These are phyloP conservation scores for Amaranthus cruentus DNA, from an alignment of 148 eudicot species.

Conservation along the genomic window DNA sequence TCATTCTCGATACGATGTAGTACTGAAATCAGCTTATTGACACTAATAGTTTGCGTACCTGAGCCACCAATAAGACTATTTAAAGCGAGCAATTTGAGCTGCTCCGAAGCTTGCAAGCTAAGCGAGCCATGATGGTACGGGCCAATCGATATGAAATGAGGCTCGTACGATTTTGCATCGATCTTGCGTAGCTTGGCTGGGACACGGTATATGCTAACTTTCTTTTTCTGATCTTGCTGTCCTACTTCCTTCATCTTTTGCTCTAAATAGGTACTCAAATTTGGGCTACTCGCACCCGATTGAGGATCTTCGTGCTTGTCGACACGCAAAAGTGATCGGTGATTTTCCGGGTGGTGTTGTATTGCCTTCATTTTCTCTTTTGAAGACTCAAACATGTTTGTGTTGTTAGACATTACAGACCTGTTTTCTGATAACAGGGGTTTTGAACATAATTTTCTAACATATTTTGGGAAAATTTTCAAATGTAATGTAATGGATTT, in stretches of 20 bases:
- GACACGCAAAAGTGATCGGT: too few species aligned
- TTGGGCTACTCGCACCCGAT: too few species aligned
- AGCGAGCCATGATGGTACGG: slow-evolving; percentile 11
- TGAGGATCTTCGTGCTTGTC: too few species aligned
- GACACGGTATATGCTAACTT: slow-evolving; percentile 19
- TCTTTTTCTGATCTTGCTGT: not conserved
- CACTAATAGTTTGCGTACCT: not conserved
- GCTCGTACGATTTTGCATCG: slow-evolving; percentile 7
- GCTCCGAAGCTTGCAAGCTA: slow-evolving; percentile 2
- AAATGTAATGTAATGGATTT: not conserved
- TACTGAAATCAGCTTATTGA: not conserved
- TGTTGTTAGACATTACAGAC: not conserved
- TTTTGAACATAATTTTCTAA: not conserved
- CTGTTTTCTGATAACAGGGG: not conserved
- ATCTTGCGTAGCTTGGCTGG: slow-evolving; percentile 8
- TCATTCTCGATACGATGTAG: not conserved
- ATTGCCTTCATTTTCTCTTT: not conserved
- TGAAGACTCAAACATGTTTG: not conserved
- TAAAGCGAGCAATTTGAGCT: slow-evolving; percentile 10
- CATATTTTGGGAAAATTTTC: not conserved
- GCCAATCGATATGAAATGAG: slow-evolving; percentile 19
- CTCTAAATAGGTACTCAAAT: too few species aligned
- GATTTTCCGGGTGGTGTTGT: not conserved
- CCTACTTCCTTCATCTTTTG: too few species aligned
- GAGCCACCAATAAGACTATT: slow-evolving; percentile 9